A percentile compares a stretch with the other conserved stretches of the same genome.
Evolutionary conservation across 1,284 basidiomycete genomes (phyloP).

Genomic region (Taiwanofungus camphoratus): DNA sequence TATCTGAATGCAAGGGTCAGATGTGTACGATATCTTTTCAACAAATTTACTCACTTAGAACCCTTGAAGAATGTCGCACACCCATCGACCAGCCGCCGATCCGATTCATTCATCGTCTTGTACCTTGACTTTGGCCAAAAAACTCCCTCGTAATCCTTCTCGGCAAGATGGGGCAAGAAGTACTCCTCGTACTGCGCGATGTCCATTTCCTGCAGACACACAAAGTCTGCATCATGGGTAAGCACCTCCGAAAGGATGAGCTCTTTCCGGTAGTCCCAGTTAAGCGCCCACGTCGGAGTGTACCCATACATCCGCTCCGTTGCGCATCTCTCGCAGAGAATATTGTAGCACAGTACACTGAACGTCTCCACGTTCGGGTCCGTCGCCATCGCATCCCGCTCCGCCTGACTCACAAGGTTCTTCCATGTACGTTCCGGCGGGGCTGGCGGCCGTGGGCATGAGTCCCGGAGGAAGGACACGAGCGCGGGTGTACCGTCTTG

Average conservation of each 20-base stretch:
- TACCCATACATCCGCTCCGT: conserved; percentile 93
- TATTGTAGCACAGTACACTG: conserved; percentile 89
- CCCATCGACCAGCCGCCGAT: conserved; percentile 88
- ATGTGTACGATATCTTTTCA: conserved; percentile 7
- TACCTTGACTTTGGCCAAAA: conserved; percentile 94
- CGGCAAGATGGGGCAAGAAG: conserved; percentile 75
- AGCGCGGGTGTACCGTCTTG: conserved; percentile 90
- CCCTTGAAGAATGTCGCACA: conserved; percentile 96
- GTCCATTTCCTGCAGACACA: conserved; percentile 95
- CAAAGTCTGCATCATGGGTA: conserved; percentile 81
- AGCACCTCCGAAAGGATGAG: conserved; percentile 86
- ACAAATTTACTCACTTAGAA: conserved; percentile 58
- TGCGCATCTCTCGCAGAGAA: conserved; percentile 90
- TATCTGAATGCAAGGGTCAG: conserved; percentile 49
- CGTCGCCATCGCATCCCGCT: conserved; percentile 49
- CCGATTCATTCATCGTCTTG: conserved; percentile 88
- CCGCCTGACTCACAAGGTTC: conserved; percentile 65
- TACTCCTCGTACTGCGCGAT: conserved; percentile 92
- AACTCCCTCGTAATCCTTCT: conserved; percentile 86
- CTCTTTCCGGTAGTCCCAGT: conserved; percentile 94
- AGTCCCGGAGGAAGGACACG: conserved; percentile 86
- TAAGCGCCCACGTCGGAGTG: conserved; percentile 93
- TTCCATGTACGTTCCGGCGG: conserved; percentile 87
- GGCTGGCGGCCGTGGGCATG: conserved; percentile 74
- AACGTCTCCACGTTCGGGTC: conserved; percentile 69